Percentiles rank a stretch among this genome's conserved stretches.
phyloP scores from a whole-genome alignment of 2,329 filamentous ascomycete genomes.

The Trichoderma gracile region DNA sequence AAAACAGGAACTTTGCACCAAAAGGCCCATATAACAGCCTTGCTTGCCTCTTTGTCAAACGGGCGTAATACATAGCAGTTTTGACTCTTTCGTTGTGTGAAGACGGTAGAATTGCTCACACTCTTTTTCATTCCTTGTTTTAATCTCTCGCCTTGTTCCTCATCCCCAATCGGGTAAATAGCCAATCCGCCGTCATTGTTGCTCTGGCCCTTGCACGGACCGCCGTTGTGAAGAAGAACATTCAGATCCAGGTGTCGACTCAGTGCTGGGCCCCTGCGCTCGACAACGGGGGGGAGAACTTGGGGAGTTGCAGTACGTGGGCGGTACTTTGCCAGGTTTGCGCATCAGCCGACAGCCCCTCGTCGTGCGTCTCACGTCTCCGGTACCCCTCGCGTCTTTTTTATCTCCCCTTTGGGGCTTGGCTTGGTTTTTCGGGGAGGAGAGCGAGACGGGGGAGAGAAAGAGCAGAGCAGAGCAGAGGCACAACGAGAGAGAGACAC shows the following conservation, averaged over 20 bases:
- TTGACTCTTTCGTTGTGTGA: slow-evolving; percentile 9
- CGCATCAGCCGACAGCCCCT: slow-evolving; percentile 23
- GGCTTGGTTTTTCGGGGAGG: too few species aligned
- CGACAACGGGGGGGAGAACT: too few species aligned
- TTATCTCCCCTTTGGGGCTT: not conserved
- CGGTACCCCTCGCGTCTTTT: slow-evolving; percentile 26
- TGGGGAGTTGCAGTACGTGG: not conserved
- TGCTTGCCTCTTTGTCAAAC: not conserved
- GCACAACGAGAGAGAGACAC: too few species aligned
- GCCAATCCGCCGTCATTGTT: not conserved
- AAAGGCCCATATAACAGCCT: not conserved
- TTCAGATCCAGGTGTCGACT: too few species aligned
- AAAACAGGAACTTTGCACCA: not conserved
- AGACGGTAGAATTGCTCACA: not conserved
- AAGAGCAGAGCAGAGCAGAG: too few species aligned
- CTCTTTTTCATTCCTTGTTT: too few species aligned
- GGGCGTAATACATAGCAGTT: not conserved
- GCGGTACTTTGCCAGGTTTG: not conserved
- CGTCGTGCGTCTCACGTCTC: slow-evolving; percentile 13
- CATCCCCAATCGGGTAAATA: too few species aligned
- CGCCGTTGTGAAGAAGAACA: too few species aligned
- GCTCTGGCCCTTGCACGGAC: too few species aligned
- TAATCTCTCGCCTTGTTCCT: too few species aligned
- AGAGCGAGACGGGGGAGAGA: too few species aligned
- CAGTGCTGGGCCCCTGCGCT: not conserved